Conservation (phyloP, 768 basidiomycete genomes). For the Amanita rimosa region DNA sequence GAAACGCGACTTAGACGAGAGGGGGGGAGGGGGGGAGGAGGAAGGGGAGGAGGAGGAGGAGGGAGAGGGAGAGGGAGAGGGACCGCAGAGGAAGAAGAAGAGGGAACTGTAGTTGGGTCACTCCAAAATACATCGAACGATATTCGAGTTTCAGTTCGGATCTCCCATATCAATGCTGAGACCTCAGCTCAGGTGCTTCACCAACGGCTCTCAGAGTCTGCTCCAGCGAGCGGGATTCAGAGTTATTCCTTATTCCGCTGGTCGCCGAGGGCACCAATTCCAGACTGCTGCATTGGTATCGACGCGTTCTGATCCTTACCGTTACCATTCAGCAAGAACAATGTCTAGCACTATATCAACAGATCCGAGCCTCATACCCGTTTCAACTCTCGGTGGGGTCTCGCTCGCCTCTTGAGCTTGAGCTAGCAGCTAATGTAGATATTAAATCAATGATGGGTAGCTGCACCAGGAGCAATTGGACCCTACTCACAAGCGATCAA, state of each 20-base stretch:
- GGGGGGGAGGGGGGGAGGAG: conserved; percentile 13
- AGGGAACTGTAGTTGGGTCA: too few relatives aligned
- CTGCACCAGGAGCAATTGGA: conserved; percentile 69
- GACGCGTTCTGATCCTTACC: not conserved
- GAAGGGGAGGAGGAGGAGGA: conserved; percentile 7
- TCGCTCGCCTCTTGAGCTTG: not conserved
- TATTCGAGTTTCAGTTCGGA: not conserved
- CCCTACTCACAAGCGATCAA: conserved; percentile 88
- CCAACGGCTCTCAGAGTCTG: not conserved
- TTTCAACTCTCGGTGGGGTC: conserved; percentile 3
- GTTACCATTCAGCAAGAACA: not conserved
- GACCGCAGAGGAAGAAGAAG: conserved; percentile 6
- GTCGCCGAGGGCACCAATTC: not conserved
- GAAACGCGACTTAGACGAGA: conserved; percentile 15
- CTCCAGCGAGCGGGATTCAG: not conserved
- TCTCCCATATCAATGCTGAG: not conserved
- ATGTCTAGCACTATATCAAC: conserved; percentile 3
- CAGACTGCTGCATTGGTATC: not conserved
- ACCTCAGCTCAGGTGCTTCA: too few relatives aligned
- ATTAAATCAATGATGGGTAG: too few relatives aligned
- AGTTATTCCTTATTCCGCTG: not conserved
- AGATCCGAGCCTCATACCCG: not conserved
- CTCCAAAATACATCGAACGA: too few relatives aligned
- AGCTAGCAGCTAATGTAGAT: too few relatives aligned
- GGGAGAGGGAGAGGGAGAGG: conserved; percentile 13